Base-by-base conservation (phyloP, 306 rosid species). In the Datisca glomerata region DNA sequence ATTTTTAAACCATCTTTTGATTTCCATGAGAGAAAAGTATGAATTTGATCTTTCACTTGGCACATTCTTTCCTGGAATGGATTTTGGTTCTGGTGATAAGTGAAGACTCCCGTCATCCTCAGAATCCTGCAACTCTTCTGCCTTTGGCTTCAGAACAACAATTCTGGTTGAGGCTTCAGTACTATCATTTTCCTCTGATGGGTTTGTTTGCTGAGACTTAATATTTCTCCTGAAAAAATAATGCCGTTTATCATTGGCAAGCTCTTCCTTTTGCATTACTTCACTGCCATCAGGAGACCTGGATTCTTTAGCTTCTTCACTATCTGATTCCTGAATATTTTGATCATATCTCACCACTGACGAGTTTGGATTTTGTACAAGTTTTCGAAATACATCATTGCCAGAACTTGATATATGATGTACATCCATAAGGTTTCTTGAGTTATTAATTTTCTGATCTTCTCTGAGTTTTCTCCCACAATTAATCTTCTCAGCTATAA, bases 91-190 rank as follows among this genome's bases (percentile, higher is more conserved):
- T 16, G 64, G 48, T 41, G 59, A 44, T 15, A 64, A 43, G 39
- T 47, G 48, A 43, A 53, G 50, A 39, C 48, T 56, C 28, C 18
- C 60, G 56, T 53, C 69, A n/a, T 55, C 45, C 61, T 65, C 69
- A 12, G 83, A 66, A 25, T 47, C 69, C 57, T 6, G 57, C 51
- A 55, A 58, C 28, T 45, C 64, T 19, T 59, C 53, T 8, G 64
- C 50, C 24, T 83, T 84, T n/a, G 98, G 95, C 76, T 89, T 80
- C 65, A 89, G 52, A 60, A 89, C 70, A 34, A 80, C 91, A 55
- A 89, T 87, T 64, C 64, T 89, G 55, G 70, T 77, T 38, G 85
- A 68, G 33, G 61, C 24, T 4, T 73, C 74, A 13, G 69, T 36
- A 44, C 42, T 49, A 29, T 33, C 84, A 40, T 60, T 58, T 49